phyloP scores from a whole-genome alignment of 2,329 filamentous ascomycete genomes.

The Colletotrichum tropicale region DNA sequence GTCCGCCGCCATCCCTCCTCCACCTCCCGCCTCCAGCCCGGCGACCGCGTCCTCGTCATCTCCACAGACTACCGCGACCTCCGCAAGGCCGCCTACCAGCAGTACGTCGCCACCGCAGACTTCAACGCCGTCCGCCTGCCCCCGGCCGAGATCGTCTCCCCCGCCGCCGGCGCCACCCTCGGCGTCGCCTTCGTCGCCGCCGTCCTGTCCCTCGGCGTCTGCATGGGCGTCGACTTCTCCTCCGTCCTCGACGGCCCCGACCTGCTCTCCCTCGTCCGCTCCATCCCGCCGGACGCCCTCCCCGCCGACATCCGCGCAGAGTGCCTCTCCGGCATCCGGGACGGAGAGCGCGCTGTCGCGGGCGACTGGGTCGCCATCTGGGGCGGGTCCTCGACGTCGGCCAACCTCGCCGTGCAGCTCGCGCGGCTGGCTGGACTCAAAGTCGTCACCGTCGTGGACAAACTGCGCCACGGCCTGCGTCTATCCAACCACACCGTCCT shows the following conservation, averaged over 20 bases:
- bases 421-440: slow-evolving; percentile 69
- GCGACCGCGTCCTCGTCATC: slow-evolving; percentile 67
- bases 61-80: slow-evolving; percentile 78
- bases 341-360: slow-evolving; percentile 55
- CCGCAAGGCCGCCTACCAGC: slow-evolving; percentile 74
- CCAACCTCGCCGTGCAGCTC: slow-evolving; percentile 69
- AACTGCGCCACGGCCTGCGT: slow-evolving; percentile 66
- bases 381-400: slow-evolving; percentile 78
- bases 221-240: slow-evolving; percentile 70
- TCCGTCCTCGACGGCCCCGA: slow-evolving; percentile 60
- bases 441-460: slow-evolving; percentile 70
- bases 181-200: slow-evolving; percentile 77
- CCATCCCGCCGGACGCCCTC: slow-evolving; percentile 49
- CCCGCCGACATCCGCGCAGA: slow-evolving; percentile 67
- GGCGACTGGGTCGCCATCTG: slow-evolving; percentile 78
- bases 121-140: slow-evolving; percentile 67
- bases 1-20: slow-evolving; percentile 33
- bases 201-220: slow-evolving; percentile 69
- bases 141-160: slow-evolving; percentile 42
- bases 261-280: slow-evolving; percentile 54
- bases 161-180: slow-evolving; percentile 64
- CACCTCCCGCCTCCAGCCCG: slow-evolving; percentile 49
- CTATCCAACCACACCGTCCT: slow-evolving; percentile 50
- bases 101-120: slow-evolving; percentile 68
- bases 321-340: slow-evolving; percentile 59